Conservation (phyloP, 2,329 filamentous ascomycete genomes). For the Ophiobolus disseminans region DNA sequence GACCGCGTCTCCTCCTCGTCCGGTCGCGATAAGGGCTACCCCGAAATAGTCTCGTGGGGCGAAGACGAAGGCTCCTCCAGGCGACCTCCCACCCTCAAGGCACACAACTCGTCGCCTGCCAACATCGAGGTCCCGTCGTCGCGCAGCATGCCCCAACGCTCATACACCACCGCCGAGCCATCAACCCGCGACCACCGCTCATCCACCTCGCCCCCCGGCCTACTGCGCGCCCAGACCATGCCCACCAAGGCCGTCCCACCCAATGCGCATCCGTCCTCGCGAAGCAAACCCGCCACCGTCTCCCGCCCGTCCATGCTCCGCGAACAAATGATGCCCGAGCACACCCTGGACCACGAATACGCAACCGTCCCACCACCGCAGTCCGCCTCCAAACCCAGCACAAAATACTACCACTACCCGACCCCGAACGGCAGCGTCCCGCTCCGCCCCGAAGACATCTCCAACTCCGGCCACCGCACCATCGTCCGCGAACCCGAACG, state of each 20-base stretch:
- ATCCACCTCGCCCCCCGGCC: conserved; percentile 42
- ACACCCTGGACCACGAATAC: conserved; percentile 34
- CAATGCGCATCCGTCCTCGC: conserved; percentile 33
- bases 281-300: conserved; percentile 32
- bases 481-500: conserved; percentile 42
- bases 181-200: conserved; percentile 33
- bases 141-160: conserved; percentile 35
- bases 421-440: conserved; percentile 32
- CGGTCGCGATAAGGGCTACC: conserved; percentile 33
- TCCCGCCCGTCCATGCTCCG: conserved; percentile 41
- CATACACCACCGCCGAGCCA: conserved; percentile 32
- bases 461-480: conserved; percentile 38
- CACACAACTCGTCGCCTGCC: conserved; percentile 48
- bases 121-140: conserved; percentile 41
- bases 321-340: conserved; percentile 35
- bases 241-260: conserved; percentile 41
- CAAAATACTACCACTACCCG: conserved; percentile 37
- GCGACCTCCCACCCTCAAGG: conserved; percentile 46
- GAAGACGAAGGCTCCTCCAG: conserved; percentile 29
- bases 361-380: conserved; percentile 30
- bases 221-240: conserved; percentile 55
- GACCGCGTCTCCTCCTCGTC: conserved; percentile 32
- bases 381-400: conserved; percentile 26
- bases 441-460: conserved; percentile 30
- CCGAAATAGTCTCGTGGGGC: conserved; percentile 45